These are phyloP conservation scores for Aurinia saxatilis DNA, from an alignment of 345 rosid species.

Conservation along the genomic window DNA sequence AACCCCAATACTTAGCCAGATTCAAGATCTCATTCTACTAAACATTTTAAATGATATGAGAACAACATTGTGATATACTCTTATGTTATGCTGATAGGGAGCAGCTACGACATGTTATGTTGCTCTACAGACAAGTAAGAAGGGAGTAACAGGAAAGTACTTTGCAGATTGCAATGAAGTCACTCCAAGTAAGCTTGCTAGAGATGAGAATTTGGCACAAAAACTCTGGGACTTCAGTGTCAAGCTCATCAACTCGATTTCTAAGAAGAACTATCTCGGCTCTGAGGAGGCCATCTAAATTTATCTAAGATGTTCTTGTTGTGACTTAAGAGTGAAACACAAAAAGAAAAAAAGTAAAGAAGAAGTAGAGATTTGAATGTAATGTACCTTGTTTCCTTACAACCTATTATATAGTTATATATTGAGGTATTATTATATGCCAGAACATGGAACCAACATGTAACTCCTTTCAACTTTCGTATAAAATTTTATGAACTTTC, in stretches of 20 bases:
- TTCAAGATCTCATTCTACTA: background rate
- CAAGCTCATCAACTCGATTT: constrained; percentile 38
- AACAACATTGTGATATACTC: background rate
- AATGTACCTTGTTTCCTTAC: background rate
- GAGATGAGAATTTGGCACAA: constrained; percentile 43
- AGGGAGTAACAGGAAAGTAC: constrained; percentile 70
- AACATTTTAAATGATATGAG: background rate
- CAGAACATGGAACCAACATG: background rate
- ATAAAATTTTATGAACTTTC: too few relatives aligned
- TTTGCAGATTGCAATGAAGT: constrained; percentile 69
- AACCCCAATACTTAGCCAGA: background rate
- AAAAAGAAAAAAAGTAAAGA: background rate
- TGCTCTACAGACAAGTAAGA: constrained; percentile 63
- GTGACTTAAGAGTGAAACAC: background rate
- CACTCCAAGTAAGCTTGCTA: constrained; percentile 50
- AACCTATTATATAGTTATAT: background rate
- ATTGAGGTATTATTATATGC: background rate
- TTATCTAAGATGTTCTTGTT: background rate
- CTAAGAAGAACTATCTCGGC: constrained; percentile 24
- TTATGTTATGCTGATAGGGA: constrained; percentile 39
- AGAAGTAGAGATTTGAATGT: background rate
- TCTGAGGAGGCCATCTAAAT: background rate
- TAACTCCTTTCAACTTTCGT: too few relatives aligned
- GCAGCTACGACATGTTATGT: constrained; percentile 94
- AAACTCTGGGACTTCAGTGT: constrained; percentile 80